phyloP scores from a whole-genome alignment of 1,284 basidiomycete genomes.

The Singerocomus inundabilis region DNA sequence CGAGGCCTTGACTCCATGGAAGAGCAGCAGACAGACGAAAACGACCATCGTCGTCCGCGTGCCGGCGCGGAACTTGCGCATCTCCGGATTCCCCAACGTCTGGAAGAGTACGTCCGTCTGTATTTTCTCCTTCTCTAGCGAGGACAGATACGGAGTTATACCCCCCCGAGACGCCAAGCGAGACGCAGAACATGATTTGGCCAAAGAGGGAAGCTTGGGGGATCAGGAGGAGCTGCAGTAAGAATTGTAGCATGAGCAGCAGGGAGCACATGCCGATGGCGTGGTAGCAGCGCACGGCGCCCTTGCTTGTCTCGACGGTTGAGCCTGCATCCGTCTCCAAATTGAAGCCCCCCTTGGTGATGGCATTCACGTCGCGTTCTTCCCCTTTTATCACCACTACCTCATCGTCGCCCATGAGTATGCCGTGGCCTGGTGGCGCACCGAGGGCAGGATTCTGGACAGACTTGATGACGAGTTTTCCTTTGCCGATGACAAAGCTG shows the following conservation, averaged over 20 bases:
- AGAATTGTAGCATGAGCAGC: slow-evolving; percentile 23
- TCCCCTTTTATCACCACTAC: slow-evolving; percentile 28
- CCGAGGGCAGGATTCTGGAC: slow-evolving; percentile 5
- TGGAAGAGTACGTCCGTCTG: slow-evolving; percentile 21
- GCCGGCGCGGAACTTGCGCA: slow-evolving; percentile 11
- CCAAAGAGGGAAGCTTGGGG: slow-evolving; percentile 30
- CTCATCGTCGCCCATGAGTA: slow-evolving; percentile 12
- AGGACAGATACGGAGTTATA: slow-evolving; percentile 30
- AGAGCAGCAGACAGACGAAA: slow-evolving; percentile 20
- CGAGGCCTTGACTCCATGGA: slow-evolving; percentile 4
- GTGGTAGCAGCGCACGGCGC: neutral
- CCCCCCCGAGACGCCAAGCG: slow-evolving; percentile 29
- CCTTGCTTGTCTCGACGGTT: neutral
- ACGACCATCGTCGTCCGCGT: slow-evolving; percentile 19
- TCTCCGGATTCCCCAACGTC: slow-evolving; percentile 7
- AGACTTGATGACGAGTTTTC: slow-evolving; percentile 13
- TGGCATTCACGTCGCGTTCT: slow-evolving; percentile 29
- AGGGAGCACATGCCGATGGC: slow-evolving; percentile 25
- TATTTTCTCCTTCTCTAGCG: slow-evolving; percentile 29
- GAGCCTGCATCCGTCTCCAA: slow-evolving; percentile 3
- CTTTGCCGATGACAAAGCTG: slow-evolving; percentile 21
- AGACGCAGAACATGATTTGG: slow-evolving; percentile 28
- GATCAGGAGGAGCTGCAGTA: slow-evolving; percentile 30
- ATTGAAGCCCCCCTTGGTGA: slow-evolving; percentile 29
- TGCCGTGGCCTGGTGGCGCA: slow-evolving; percentile 22